Evolutionary conservation across 176 grass and related monocot genomes (phyloP).

Genomic region (Miscanthus lutarioriparius): DNA sequence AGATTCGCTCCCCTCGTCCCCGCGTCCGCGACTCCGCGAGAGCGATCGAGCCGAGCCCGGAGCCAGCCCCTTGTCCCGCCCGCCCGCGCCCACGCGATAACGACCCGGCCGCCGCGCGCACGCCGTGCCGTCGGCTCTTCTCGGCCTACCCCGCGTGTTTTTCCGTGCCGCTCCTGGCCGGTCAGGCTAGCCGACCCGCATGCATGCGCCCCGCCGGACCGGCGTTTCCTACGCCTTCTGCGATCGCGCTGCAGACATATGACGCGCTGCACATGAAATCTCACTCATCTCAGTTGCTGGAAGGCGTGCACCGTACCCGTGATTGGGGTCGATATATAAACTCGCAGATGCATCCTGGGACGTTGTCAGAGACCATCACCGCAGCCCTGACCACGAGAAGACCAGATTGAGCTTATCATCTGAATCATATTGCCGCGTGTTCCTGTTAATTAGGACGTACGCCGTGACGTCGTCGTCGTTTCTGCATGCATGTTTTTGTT

Average conservation of each 20-base stretch:
- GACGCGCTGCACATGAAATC: slow-evolving; percentile 33
- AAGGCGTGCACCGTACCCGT: neutral
- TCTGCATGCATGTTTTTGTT: neutral
- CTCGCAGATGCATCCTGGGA: neutral
- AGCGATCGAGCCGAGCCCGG: neutral
- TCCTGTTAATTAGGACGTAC: neutral
- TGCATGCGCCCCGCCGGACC: neutral
- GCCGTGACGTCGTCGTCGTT: neutral
- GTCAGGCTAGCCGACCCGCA: neutral
- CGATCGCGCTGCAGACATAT: neutral
- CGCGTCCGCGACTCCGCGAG: neutral
- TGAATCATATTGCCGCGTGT: too few species aligned
- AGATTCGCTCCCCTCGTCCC: slow-evolving; percentile 51
- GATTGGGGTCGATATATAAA: neutral
- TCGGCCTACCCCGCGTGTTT: neutral
- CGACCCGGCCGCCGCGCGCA: slow-evolving; percentile 32
- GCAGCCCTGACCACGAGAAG: neutral
- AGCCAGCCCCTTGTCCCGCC: neutral
- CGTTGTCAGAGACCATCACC: neutral
- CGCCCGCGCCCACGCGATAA: slow-evolving; percentile 53
- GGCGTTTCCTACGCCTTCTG: neutral
- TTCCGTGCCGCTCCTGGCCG: neutral
- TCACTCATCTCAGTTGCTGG: neutral
- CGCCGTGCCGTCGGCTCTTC: neutral
- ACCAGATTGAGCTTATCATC: neutral